Percentiles rank a stretch among this genome's conserved stretches.
Evolutionary conservation across 768 basidiomycete species (phyloP).

Genomic region (Hygrophoropsis aurantiaca): DNA sequence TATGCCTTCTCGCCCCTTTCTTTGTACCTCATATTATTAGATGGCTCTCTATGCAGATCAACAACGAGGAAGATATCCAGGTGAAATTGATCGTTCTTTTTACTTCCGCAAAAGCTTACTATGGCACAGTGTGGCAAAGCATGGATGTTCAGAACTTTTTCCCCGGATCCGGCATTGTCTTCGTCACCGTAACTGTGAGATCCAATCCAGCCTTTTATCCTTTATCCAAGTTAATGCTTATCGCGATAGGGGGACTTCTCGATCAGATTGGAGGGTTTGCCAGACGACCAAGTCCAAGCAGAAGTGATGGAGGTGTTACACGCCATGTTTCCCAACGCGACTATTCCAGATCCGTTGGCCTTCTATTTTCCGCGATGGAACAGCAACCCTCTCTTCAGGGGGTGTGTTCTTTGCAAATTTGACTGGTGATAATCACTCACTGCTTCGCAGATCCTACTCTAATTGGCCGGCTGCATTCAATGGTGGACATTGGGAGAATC

Average conservation of each 20-base stretch:
- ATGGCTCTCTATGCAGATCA: slow-evolving; percentile 55
- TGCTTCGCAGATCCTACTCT: slow-evolving; percentile 55
- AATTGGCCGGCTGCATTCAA: slow-evolving; percentile 70
- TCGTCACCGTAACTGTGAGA: slow-evolving; percentile 48
- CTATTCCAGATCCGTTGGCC: slow-evolving; percentile 54
- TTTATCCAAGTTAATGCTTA: no score
- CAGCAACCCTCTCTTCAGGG: slow-evolving; percentile 41
- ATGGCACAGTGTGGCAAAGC: slow-evolving; percentile 61
- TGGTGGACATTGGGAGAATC: slow-evolving; percentile 51
- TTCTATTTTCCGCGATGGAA: slow-evolving; percentile 60
- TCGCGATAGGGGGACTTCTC: slow-evolving; percentile 56
- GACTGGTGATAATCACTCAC: background rate
- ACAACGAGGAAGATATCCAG: slow-evolving; percentile 58
- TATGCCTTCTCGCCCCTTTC: background rate
- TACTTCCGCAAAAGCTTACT: slow-evolving; percentile 26
- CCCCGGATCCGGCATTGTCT: slow-evolving; percentile 59
- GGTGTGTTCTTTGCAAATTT: slow-evolving; percentile 1
- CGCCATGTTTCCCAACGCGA: slow-evolving; percentile 55
- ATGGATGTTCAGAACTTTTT: slow-evolving; percentile 58
- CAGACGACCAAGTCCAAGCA: slow-evolving; percentile 42
- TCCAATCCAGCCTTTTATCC: background rate
- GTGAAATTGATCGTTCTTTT: no score
- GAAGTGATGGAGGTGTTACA: slow-evolving; percentile 60
- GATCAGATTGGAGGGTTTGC: slow-evolving; percentile 53
- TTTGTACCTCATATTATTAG: slow-evolving; percentile 5